Conservation (phyloP, 441 rosid genomes). For the Gossypium davidsonii region DNA sequence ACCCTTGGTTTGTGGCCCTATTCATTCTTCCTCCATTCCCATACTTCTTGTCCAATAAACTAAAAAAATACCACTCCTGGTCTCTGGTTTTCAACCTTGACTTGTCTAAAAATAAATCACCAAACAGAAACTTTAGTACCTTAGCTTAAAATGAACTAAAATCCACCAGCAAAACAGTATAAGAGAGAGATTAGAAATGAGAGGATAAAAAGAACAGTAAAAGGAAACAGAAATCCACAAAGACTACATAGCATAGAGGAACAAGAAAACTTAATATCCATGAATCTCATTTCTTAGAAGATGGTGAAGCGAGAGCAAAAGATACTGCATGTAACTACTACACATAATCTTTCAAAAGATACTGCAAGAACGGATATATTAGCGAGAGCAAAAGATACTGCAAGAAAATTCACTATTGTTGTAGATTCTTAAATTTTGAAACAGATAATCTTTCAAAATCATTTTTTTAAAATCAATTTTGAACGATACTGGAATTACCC, state of each 20-base stretch:
- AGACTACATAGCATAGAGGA: not conserved
- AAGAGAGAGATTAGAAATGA: not conserved
- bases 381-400: too few relatives aligned
- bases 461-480: not conserved
- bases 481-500: not conserved
- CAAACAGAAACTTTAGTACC: not conserved
- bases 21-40: constrained; percentile 88
- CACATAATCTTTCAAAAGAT: too few relatives aligned
- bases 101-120: constrained; percentile 37
- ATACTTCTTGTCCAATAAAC: constrained; percentile 76
- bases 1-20: constrained; percentile 70
- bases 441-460: not conserved
- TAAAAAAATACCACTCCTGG: constrained; percentile 90
- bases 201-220: not conserved
- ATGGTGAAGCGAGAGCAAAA: not conserved
- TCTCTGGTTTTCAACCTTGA: constrained; percentile 74
- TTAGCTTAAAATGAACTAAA: not conserved
- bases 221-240: not conserved
- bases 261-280: not conserved
- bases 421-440: not conserved
- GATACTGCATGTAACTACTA: not conserved
- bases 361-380: not conserved
- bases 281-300: not conserved
- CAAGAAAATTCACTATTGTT: not conserved
- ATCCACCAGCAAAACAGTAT: not conserved